Base-by-base conservation (phyloP, 805 yeast genomes). In the Kuraishia hungarica region DNA sequence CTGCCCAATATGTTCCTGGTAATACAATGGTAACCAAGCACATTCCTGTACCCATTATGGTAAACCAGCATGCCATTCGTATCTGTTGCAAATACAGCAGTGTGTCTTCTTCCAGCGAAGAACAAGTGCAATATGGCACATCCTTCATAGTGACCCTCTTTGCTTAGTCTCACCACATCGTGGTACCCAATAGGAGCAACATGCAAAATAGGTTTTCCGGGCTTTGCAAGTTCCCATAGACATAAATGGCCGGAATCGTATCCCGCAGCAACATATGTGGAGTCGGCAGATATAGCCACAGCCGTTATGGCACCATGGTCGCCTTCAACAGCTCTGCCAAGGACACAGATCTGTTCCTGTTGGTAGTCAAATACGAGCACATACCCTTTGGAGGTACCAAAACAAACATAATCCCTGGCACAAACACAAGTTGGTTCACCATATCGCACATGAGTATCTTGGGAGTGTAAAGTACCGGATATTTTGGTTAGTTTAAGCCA, bases 321-420 rank as follows among this genome's bases (percentile, higher is more conserved):
- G 20, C 62, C 62, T 35, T 35, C 43, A 35, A 35, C 43, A 13
- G 66, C 60, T n/a, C 60, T 61, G 1, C 72, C 72, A 17, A 86
- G 64, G 1, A 76, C 74, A 49, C 70, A 69, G 15, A 77, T 71
- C 2, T 87, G 64, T 29, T 71, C 73, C 65, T 92, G 97, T 50
- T 78, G 78, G 58, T 83, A 85, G 61, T 84, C 86, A 66, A 89
- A 91, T 4, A 87, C 73, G 4, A 88, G 67, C 0, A 89, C 72
- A 43, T 67, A 71, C 1, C 96, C 96, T 53, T 78, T 79, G 0
- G 78, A 62, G 0, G 97, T 91, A 1, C 96, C 97, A 7, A 91
- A 61, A 0, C 82, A 82, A 7, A 86, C 71, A 35, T 76, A 48
- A 39, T 73, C 77, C 10, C 79, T 74, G 0, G 79, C 72, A 0